Percentiles rank a stretch among this genome's conserved stretches.
Conservation (phyloP, 192 early-diverging fungal genomes). For the Thamnidium elegans region DNA sequence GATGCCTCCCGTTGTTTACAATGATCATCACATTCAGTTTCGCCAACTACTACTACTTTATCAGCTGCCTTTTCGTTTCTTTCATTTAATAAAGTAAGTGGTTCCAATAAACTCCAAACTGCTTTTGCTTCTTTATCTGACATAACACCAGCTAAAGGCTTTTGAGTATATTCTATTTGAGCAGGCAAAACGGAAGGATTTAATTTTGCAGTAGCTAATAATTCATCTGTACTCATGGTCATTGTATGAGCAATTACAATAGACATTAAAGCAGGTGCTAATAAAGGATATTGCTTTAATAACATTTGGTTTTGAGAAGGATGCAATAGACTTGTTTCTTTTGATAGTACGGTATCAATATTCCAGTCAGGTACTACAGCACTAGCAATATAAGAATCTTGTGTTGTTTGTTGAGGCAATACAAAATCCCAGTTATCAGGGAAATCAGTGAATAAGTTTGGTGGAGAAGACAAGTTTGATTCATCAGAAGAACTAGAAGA, state of each 20-base stretch:
- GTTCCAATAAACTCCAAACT: slow-evolving; percentile 10
- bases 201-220: slow-evolving; percentile 5
- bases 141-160: background rate
- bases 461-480: slow-evolving; percentile 5
- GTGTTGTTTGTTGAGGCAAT: background rate
- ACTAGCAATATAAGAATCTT: slow-evolving; percentile 21
- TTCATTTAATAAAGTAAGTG: background rate
- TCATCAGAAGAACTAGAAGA: slow-evolving; percentile 10
- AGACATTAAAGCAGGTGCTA: slow-evolving; percentile 34
- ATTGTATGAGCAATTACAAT: slow-evolving; percentile 30
- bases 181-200: background rate
- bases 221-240: slow-evolving; percentile 21
- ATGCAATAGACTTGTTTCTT: slow-evolving; percentile 1
- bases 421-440: slow-evolving; percentile 13
- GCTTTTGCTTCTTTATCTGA: slow-evolving; percentile 8
- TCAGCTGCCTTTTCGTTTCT: slow-evolving; percentile 8
- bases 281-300: slow-evolving; percentile 25
- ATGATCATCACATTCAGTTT: background rate
- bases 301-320: slow-evolving; percentile 1
- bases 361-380: slow-evolving; percentile 25
- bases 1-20: too few species aligned
- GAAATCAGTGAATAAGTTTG: slow-evolving; percentile 4
- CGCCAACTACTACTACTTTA: background rate
- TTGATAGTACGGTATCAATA: slow-evolving; percentile 10
- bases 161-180: too few species aligned